Evolutionary conservation across 371 early-diverging fungal species (phyloP).

Genomic region (Mucor sp.): DNA sequence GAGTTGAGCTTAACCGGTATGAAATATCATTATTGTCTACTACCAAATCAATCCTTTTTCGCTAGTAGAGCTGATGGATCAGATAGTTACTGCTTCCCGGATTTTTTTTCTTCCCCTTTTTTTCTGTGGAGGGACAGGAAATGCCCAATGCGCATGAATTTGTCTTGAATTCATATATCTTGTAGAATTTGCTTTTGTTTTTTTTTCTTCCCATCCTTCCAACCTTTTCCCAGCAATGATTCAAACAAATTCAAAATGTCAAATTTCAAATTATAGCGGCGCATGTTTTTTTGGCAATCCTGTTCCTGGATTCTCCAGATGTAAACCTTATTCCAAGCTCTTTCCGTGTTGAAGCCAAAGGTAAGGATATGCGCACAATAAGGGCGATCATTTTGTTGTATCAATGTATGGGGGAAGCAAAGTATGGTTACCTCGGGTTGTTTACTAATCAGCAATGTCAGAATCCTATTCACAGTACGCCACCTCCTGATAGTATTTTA

Average conservation of each 20-base stretch:
- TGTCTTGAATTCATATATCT: not conserved
- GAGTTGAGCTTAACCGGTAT: too few relatives aligned
- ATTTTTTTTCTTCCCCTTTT: not conserved
- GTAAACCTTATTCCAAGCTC: not conserved
- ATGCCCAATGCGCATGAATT: not conserved
- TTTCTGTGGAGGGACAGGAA: not conserved
- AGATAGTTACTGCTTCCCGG: not conserved
- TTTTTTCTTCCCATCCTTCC: not conserved
- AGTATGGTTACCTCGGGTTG: too few relatives aligned
- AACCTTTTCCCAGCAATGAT: not conserved
- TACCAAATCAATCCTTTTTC: not conserved
- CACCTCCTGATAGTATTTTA: too few relatives aligned
- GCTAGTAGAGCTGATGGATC: too few relatives aligned
- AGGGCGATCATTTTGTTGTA: not conserved
- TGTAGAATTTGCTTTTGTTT: not conserved
- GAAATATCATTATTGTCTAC: not conserved
- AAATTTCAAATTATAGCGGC: not conserved
- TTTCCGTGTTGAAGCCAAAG: not conserved
- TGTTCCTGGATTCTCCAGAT: not conserved
- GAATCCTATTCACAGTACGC: too few relatives aligned
- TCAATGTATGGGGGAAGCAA: not conserved
- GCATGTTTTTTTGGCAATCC: not conserved
- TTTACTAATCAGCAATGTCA: too few relatives aligned
- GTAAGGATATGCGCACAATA: not conserved
- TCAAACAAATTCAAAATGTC: not conserved